Base-by-base conservation (phyloP, 2,329 filamentous ascomycete genomes). In the Dactylonectria estremocensis region DNA sequence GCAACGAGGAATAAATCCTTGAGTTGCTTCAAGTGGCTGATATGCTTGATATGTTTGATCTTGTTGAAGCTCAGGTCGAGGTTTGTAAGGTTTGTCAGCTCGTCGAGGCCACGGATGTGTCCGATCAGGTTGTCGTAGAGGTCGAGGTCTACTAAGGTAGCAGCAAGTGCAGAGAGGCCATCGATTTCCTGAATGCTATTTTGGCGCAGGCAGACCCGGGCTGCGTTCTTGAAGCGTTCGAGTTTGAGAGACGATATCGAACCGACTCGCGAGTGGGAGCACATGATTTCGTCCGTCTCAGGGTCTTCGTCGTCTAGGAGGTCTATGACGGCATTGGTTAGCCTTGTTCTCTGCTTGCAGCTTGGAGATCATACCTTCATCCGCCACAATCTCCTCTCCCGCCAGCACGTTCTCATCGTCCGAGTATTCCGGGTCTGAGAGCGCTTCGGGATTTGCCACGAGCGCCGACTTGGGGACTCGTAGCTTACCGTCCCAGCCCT, bases 11-110 rank as follows among this genome's bases (percentile, higher is more conserved):
- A 99, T 3, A 99, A 80, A 73, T 98, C 94, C 69, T 88, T 92
- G 64, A 98, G 87, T 61, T 94, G 88, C 22, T 84, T 91, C 66
- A 99, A 84, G 76, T 95, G 92, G 66, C 88, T 88, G 72, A 98
- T 84, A 76, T 95, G 91, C 82, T 97, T 97, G 84, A 99, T 97
- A 82, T 98, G 95, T 81, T 97, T 98, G 84, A 99, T 95, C 85
- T 98, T 98, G 86, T 99, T 99, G 89, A 98, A 99, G 80, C 93
- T 97, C 58, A 99, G 87, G 79, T 99, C 96, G 61, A 99, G 89
- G 64, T 85, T 92, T 6, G 89, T 94, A 61, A 99, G 88, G 68
- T 93, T 87, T 13, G 87, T 89, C 64, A 98, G 89, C 52, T 90
- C 86, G 61, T 98, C 95, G 52, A 99, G 87, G 33, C 93, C 93